Evolutionary conservation across 1,139 yeast genomes (phyloP).

Genomic region (Scheffersomyces illinoinensis): DNA sequence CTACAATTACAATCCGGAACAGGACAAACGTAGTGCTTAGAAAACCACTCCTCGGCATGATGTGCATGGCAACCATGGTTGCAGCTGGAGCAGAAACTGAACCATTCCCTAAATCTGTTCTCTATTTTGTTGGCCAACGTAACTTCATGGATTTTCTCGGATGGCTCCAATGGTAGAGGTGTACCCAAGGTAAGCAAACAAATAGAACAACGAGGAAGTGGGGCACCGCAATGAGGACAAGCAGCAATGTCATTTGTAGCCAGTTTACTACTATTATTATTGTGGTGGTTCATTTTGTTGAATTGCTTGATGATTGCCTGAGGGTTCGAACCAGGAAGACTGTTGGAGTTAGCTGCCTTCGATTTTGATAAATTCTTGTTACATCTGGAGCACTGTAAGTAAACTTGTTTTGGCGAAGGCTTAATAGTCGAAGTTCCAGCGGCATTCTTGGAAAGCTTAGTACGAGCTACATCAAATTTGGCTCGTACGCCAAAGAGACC

Average conservation of each 20-base stretch:
- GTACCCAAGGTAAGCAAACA: constrained; percentile 83
- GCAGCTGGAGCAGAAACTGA: constrained; percentile 86
- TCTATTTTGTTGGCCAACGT: constrained; percentile 24
- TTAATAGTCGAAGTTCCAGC: constrained; percentile 49
- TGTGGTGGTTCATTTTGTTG: constrained; percentile 26
- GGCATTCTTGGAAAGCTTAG: constrained; percentile 58
- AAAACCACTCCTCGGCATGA: constrained; percentile 96
- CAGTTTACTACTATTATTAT: constrained; percentile 8
- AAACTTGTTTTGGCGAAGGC: constrained; percentile 72
- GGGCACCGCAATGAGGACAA: constrained; percentile 86
- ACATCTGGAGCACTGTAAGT: constrained; percentile 78
- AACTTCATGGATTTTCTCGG: constrained; percentile 16
- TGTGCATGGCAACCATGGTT: constrained; percentile 94
- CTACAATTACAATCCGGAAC: constrained; percentile 90
- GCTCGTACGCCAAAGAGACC: constrained; percentile 76
- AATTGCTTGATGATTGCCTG: constrained; percentile 40
- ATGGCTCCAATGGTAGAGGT: constrained; percentile 48
- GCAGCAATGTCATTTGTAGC: constrained; percentile 33
- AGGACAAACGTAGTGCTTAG: constrained; percentile 84
- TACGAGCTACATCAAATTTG: constrained; percentile 77
- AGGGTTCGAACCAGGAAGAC: constrained; percentile 17
- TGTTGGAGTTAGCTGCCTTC: constrained; percentile 9
- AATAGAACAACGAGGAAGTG: constrained; percentile 90
- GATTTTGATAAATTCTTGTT: constrained; percentile 62
- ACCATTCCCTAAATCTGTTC: constrained; percentile 64